phyloP scores from a whole-genome alignment of 129 eudicot species.

The Tagetes erecta region DNA sequence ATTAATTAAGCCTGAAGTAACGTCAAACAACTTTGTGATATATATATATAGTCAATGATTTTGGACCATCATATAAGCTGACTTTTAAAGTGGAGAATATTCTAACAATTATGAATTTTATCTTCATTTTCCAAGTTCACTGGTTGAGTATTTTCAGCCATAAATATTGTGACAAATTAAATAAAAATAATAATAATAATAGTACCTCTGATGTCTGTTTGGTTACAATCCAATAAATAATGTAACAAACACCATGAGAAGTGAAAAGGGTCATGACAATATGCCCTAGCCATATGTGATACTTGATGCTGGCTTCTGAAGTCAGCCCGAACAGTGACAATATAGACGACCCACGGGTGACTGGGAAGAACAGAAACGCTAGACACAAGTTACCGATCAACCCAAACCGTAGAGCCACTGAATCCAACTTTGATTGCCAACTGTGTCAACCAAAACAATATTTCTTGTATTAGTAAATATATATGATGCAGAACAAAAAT shows the following conservation, averaged over 20 bases:
- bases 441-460: constrained; percentile 42
- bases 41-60: constrained; percentile 8
- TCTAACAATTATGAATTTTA: constrained; percentile 12
- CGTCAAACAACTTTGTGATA: background rate
- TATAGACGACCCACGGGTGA: constrained; percentile 77
- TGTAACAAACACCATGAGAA: constrained; percentile 73
- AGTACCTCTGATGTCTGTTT: constrained; percentile 59
- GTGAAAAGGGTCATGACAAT: constrained; percentile 65
- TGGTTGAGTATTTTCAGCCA: constrained; percentile 16
- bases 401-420: constrained; percentile 58
- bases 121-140: constrained; percentile 22
- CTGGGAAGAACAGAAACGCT: constrained; percentile 74
- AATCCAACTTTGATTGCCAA: constrained; percentile 65
- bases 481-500: background rate
- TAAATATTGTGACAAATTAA: background rate
- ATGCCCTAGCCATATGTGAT: constrained; percentile 91
- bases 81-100: constrained; percentile 28
- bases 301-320: constrained; percentile 77
- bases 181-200: background rate
- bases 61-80: constrained; percentile 22
- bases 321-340: constrained; percentile 64
- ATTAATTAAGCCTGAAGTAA: too few species aligned
- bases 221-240: constrained; percentile 59
- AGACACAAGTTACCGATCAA: constrained; percentile 63
- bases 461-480: background rate